Evolutionary conservation across 306 rosid genomes (phyloP).

Genomic region (Benincasa hispida): DNA sequence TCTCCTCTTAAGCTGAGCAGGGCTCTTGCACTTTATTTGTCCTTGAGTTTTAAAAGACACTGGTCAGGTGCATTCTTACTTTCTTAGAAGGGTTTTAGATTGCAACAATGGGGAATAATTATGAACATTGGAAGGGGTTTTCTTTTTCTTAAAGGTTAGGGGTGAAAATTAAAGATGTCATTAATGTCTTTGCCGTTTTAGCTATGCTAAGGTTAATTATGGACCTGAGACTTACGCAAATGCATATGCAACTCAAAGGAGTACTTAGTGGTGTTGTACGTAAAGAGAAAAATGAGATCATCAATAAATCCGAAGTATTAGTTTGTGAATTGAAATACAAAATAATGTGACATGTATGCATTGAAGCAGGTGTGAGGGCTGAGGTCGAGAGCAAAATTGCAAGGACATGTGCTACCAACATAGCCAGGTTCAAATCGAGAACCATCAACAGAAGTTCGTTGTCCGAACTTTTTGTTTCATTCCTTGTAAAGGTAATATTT

Average conservation of each 20-base stretch:
- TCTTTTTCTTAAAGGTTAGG: no score
- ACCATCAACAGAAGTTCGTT: conserved; percentile 41
- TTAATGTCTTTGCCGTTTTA: neutral
- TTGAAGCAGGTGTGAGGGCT: conserved; percentile 57
- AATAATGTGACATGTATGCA: neutral
- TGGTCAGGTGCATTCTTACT: neutral
- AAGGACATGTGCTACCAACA: conserved; percentile 43
- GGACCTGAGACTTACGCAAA: neutral
- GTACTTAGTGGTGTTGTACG: neutral
- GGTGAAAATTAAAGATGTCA: neutral
- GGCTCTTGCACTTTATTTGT: no score
- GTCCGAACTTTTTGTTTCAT: conserved; percentile 64
- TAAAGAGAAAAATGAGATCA: neutral
- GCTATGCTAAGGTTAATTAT: neutral
- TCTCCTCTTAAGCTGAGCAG: no score
- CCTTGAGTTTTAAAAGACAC: no score
- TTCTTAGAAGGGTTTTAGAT: neutral
- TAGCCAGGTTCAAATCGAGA: conserved; percentile 34
- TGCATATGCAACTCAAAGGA: neutral
- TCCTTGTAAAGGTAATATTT: conserved; percentile 45
- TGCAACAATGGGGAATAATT: neutral
- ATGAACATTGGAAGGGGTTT: neutral
- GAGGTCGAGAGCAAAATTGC: conserved; percentile 39
- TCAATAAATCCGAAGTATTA: neutral
- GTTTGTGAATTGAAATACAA: neutral